Evolutionary conservation across 1,139 yeast species (phyloP).

Genomic region (Eremothecium coryli): DNA sequence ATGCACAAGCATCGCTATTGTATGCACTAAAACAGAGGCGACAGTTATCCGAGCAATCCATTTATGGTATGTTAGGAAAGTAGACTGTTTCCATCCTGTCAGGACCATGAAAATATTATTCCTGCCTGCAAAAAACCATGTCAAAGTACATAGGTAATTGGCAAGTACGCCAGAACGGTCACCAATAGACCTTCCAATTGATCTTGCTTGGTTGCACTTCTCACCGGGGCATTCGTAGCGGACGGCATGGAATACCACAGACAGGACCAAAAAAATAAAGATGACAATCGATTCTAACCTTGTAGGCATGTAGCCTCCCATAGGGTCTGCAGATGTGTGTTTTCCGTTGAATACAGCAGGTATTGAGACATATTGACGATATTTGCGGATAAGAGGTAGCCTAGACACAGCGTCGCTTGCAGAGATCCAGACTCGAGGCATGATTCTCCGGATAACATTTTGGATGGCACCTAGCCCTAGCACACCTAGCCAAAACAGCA

Average conservation of each 20-base stretch:
- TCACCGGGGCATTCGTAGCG: conserved; percentile 36
- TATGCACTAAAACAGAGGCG: conserved; percentile 14
- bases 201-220: conserved; percentile 28
- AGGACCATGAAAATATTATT: conserved; percentile 55
- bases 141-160: conserved; percentile 38
- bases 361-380: conserved; percentile 40
- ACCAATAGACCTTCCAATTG: conserved; percentile 46
- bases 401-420: conserved; percentile 29
- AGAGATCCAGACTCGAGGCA: conserved; percentile 12
- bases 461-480: conserved; percentile 35
- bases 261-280: conserved; percentile 37
- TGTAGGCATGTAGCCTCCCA: conserved; percentile 42
- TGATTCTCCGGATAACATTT: conserved; percentile 29
- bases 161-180: conserved; percentile 49
- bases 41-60: conserved; percentile 45
- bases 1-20: conserved; percentile 27
- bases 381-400: conserved; percentile 34
- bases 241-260: conserved; percentile 37
- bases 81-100: conserved; percentile 57
- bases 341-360: conserved; percentile 38
- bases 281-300: conserved; percentile 50
- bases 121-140: conserved; percentile 52
- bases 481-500: conserved; percentile 44
- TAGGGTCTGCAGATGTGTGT: conserved; percentile 11
- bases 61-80: conserved; percentile 57